phyloP scores from a whole-genome alignment of 1,139 yeast genomes.

The Saccharomyces hybrid region DNA sequence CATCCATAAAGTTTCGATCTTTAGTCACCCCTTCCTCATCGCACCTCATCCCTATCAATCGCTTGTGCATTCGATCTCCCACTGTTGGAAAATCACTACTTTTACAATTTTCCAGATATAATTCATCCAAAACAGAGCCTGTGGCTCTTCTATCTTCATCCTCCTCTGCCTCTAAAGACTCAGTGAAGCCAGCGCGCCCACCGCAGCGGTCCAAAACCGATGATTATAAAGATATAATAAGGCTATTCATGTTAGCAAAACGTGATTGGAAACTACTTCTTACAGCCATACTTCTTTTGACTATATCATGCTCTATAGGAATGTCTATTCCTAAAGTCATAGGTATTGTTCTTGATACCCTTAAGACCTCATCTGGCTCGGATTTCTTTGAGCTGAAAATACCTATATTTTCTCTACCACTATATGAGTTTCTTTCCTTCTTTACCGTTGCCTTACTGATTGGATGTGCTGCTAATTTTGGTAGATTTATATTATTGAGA shows the following conservation, averaged over 20 bases:
- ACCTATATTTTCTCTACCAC: constrained; percentile 40
- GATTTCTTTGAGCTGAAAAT: constrained; percentile 34
- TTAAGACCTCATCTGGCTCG: constrained; percentile 36
- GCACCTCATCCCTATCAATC: not conserved
- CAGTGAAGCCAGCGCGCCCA: not conserved
- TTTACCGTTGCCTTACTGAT: constrained; percentile 51
- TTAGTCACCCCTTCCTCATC: not conserved
- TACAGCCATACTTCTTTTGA: constrained; percentile 54
- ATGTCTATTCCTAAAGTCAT: constrained; percentile 77
- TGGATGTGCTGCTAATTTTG: constrained; percentile 75
- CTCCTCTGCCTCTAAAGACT: not conserved
- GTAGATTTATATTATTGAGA: constrained; percentile 66
- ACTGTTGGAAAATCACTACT: not conserved
- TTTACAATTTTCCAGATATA: not conserved
- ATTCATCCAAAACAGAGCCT: not conserved
- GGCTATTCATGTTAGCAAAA: constrained; percentile 44
- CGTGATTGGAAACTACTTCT: constrained; percentile 45
- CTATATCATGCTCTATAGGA: constrained; percentile 52
- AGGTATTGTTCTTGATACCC: constrained; percentile 66
- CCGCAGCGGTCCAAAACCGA: constrained; percentile 16
- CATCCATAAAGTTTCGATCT: not conserved
- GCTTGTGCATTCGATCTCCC: not conserved
- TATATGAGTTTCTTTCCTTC: constrained; percentile 42
- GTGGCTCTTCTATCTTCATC: not conserved
- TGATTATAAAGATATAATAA: constrained; percentile 41